Conservation (phyloP, 2,329 filamentous ascomycete genomes). For the Trichoderma sp. region DNA sequence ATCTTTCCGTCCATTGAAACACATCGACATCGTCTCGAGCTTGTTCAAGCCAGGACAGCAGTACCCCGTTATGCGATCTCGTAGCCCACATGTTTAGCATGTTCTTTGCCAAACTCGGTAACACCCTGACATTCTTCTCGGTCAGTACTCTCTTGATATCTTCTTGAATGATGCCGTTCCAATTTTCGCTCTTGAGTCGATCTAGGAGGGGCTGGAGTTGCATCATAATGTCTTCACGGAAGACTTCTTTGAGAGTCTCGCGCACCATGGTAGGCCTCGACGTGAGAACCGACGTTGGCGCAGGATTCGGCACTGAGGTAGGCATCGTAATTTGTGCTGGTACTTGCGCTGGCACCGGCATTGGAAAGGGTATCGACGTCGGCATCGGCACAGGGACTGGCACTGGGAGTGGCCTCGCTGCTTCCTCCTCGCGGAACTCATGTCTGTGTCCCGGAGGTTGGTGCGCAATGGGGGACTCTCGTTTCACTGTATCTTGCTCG, state of each 20-base stretch:
- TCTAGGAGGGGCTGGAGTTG: neutral
- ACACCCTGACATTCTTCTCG: neutral
- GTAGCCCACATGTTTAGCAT: neutral
- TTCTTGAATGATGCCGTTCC: neutral
- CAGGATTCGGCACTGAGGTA: neutral
- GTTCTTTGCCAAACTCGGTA: neutral
- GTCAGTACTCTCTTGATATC: neutral
- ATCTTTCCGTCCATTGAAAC: neutral
- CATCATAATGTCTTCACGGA: neutral
- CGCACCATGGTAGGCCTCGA: neutral
- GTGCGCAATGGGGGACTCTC: neutral
- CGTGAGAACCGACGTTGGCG: neutral
- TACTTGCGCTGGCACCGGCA: neutral
- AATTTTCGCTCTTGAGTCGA: neutral
- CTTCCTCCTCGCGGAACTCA: neutral
- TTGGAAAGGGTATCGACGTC: neutral
- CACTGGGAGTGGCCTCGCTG: neutral
- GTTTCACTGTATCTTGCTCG: neutral
- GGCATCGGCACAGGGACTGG: neutral
- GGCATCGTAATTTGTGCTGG: neutral
- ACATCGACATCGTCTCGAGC: neutral
- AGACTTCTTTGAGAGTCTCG: neutral
- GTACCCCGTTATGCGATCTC: neutral
- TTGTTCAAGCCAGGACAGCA: neutral
- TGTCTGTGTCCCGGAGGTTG: neutral